These are phyloP conservation scores for Curvularia spicifera DNA, from an alignment of 2,329 filamentous ascomycete species.

Conservation along the genomic window DNA sequence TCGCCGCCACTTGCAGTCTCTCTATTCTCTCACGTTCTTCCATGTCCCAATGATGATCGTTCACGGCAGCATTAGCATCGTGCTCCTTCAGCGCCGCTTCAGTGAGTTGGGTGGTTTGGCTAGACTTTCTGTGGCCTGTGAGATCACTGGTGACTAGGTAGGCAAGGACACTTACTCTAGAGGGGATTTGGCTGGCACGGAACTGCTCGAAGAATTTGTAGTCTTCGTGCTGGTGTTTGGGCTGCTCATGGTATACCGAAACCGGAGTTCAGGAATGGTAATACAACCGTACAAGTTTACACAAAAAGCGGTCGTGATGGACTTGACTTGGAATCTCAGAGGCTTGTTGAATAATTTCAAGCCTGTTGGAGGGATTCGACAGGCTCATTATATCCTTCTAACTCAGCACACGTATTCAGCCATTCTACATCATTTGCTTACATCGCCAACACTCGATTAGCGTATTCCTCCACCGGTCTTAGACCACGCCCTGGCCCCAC, in stretches of 20 bases:
- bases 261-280: neutral
- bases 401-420: neutral
- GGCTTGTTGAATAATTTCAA: neutral
- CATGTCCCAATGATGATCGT: neutral
- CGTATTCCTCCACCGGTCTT: no score
- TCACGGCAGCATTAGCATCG: neutral
- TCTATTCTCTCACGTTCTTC: constrained; percentile 10
- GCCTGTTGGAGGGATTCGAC: neutral
- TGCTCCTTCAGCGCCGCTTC: constrained; percentile 1
- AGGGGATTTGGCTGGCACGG: no score
- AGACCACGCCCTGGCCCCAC: no score
- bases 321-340: neutral
- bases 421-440: neutral
- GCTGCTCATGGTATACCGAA: neutral
- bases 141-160: neutral
- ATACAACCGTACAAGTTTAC: neutral
- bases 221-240: neutral
- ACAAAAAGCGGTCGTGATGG: neutral
- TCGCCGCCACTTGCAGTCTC: constrained; percentile 15
- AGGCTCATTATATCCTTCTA: neutral
- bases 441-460: no score
- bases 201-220: neutral
- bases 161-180: neutral
- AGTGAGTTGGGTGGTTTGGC: neutral
- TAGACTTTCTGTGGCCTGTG: neutral